phyloP scores from a whole-genome alignment of 2,329 filamentous ascomycete species.

The Fusarium sp. region DNA sequence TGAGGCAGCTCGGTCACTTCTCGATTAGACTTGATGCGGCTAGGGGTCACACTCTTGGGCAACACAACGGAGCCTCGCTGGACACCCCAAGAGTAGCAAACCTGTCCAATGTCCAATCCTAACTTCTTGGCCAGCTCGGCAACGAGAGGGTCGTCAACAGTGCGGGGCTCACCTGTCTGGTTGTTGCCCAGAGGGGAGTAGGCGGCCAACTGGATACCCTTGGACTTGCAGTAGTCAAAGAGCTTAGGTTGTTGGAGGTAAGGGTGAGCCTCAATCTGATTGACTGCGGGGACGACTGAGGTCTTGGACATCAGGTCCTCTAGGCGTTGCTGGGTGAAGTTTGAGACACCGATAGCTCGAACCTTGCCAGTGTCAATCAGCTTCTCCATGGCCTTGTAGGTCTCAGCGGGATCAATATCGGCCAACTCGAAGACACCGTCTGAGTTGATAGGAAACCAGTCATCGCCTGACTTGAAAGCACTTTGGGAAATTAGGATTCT shows the following conservation, averaged over 20 bases:
- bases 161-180: slow-evolving; percentile 57
- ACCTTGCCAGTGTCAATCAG: slow-evolving; percentile 54
- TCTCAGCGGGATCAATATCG: slow-evolving; percentile 60
- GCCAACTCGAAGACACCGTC: slow-evolving; percentile 75
- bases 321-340: slow-evolving; percentile 48
- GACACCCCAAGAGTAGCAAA: slow-evolving; percentile 66
- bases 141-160: slow-evolving; percentile 63
- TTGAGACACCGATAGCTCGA: slow-evolving; percentile 67
- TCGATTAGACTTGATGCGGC: slow-evolving; percentile 63
- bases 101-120: slow-evolving; percentile 61
- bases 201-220: slow-evolving; percentile 1
- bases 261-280: slow-evolving; percentile 16
- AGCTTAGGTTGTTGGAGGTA: slow-evolving; percentile 12
- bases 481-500: slow-evolving; percentile 24
- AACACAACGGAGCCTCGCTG: slow-evolving; percentile 66
- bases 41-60: slow-evolving; percentile 66
- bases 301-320: slow-evolving; percentile 30
- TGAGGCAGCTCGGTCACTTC: slow-evolving; percentile 35
- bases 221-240: slow-evolving; percentile 5
- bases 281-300: slow-evolving; percentile 2
- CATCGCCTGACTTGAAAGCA: slow-evolving; percentile 66
- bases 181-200: slow-evolving; percentile 57
- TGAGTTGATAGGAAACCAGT: slow-evolving; percentile 58
- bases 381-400: slow-evolving; percentile 56
- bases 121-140: slow-evolving; percentile 63